Evolutionary conservation across 2,329 filamentous ascomycete genomes (phyloP), one percentile per base, ranked within the genome.

Genomic region (Fusarium sp.): DNA sequence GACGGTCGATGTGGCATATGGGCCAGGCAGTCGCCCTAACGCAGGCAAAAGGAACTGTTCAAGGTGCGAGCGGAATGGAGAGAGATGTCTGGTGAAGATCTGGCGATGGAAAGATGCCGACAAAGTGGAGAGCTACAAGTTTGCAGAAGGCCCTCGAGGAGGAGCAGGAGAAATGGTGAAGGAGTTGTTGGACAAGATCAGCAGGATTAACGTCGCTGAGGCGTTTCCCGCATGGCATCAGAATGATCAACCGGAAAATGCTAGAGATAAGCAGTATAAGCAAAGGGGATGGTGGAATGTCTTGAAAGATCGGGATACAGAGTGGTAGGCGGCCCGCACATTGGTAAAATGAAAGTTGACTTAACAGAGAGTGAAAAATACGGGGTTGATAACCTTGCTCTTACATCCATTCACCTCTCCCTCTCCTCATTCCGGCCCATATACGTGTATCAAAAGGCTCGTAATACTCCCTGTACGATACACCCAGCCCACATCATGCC

Each of bases 31-130:
- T 11, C 84, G 83, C 4, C 83, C 84, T 27, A 82, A 81, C 4
- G 79, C 82, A 13, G 18, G 90, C 57, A 83, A 57, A 2, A 73
- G 85, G n/a, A 85, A 41, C 34, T 78, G 71, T 54, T 58, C 51
- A 51, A 73, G 71, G 60, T 78, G 71, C 31, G 60, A 30, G 43
- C 62, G 67, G 57, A 77, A 74, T 51, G 76, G 72, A 10, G 65
- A 69, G 50, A 70, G 18, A 60, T 81, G 70, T 65, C 70, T 70
- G 30, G 72, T 68, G 13, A 83, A 90, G 69, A 80, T 40, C 23
- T 37, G 11, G 37, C 34, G 34, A 6, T 51, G 82, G 10, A 89
- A 89, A 60, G 87, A 90, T 77, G 87, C 90, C 73, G 84, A 90
- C 4, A 80, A 89, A 50, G 85, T 41, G 11, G 8, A 55, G 6